Base-by-base conservation (phyloP, 345 rosid species). In the Pseudoturritis turrita region DNA sequence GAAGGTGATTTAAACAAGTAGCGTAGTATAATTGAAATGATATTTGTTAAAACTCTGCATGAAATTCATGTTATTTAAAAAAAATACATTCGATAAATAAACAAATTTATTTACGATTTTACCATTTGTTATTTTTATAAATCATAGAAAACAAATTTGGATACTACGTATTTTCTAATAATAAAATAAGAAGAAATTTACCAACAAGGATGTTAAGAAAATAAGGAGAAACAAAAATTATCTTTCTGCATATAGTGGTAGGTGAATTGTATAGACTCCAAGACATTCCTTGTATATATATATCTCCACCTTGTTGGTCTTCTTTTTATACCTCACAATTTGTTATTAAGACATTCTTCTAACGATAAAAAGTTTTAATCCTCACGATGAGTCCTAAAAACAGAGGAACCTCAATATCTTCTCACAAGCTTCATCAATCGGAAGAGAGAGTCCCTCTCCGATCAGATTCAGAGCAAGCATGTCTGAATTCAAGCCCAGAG, bases 401-500 rank as follows among this genome's bases (percentile, higher is more conserved):
- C 62, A 74, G 73, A 59, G 62, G 37, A 59, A 51, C 62, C 37
- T 62, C 53, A 25, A 22, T 17, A 63, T 53, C 77, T 26, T 65
- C 72, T 45, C 44, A 74, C 18, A 74, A 23, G 22, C 46, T 68
- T 59, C 69, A 50, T 53, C 13, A 43, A 18, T 28, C 74, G 1
- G 69, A 67, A 61, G 81, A 78, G 1, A 71, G 73, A 70, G 47
- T 78, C 49, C 77, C 77, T 36, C 81, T 78, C 4, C 65, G 77
- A 61, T 67, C 70, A 53, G 76, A 60, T 11, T 67, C 71, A 35
- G 73, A 74, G 55, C 62, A 67, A 13, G 53, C 73, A 0, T 49
- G 55, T 46, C 46, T 49, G 6, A 60, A 64, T 13, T 64, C 80
- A 45, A 77, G 21, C 10, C 65, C 70, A 2, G 81, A 78, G 29